A percentile compares a stretch with the other conserved stretches of the same genome.
phyloP scores from a whole-genome alignment of 768 basidiomycete species.

The Daedalea quercina region DNA sequence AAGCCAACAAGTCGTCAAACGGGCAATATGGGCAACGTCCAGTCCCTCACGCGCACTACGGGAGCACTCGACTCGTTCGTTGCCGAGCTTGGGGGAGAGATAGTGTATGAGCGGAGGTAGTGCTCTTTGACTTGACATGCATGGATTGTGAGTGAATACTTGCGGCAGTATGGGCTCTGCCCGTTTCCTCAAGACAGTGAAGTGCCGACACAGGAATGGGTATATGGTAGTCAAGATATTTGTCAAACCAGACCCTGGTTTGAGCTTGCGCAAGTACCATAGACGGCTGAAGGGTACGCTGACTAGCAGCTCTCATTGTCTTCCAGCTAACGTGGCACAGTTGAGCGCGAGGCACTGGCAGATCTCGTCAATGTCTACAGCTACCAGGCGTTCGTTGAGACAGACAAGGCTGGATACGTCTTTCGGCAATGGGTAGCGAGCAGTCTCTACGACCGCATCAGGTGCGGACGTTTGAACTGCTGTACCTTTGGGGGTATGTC shows the following conservation, averaged over 20 bases:
- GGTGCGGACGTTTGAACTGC: conserved; percentile 41
- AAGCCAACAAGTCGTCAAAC: background rate
- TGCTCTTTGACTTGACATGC: conserved; percentile 12
- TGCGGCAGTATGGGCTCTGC: conserved; percentile 55
- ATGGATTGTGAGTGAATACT: background rate
- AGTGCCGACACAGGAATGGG: conserved; percentile 78
- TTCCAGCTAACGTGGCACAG: conserved; percentile 32
- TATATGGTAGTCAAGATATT: conserved; percentile 91
- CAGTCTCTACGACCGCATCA: conserved; percentile 95
- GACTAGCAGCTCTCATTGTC: background rate
- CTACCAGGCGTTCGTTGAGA: conserved; percentile 88
- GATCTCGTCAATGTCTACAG: conserved; percentile 87
- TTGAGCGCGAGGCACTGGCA: conserved; percentile 74
- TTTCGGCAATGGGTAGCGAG: conserved; percentile 93
- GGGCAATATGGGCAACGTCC: conserved; percentile 65
- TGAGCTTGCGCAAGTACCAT: conserved; percentile 71
- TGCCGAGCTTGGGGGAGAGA: conserved; percentile 78
- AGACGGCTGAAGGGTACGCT: conserved; percentile 67
- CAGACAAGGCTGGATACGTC: conserved; percentile 93
- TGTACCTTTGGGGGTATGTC: background rate
- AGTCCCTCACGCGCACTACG: conserved; percentile 67
- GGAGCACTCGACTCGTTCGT: conserved; percentile 90
- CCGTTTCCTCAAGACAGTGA: conserved; percentile 74
- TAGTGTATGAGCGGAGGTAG: conserved; percentile 90
- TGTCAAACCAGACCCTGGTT: conserved; percentile 85